These are phyloP conservation scores for Boletus reticuloceps DNA, from an alignment of 768 basidiomycete genomes.

Conservation along the genomic window DNA sequence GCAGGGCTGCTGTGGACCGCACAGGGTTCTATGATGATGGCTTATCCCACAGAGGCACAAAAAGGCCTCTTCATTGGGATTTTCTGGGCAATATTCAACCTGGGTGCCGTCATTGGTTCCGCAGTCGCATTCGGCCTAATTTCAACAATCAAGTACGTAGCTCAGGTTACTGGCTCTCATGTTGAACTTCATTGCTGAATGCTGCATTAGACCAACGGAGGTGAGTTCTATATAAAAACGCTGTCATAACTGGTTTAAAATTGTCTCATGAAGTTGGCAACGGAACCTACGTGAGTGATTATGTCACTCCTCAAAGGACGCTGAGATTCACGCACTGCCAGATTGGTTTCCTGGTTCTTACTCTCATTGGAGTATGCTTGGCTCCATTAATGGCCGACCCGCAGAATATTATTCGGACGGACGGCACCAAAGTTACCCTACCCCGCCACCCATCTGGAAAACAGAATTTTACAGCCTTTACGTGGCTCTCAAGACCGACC, in stretches of 20 bases:
- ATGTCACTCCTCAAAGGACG: background rate
- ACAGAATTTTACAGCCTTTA: slow-evolving; percentile 70
- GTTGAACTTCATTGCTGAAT: background rate
- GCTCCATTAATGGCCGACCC: slow-evolving; percentile 74
- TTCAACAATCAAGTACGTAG: slow-evolving; percentile 54
- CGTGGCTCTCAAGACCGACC: slow-evolving; percentile 66
- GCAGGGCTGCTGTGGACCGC: slow-evolving; percentile 78
- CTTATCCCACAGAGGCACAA: slow-evolving; percentile 76
- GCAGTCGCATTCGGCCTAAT: slow-evolving; percentile 71
- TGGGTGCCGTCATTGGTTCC: slow-evolving; percentile 78
- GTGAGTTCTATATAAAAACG: slow-evolving; percentile 18
- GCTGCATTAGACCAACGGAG: slow-evolving; percentile 23
- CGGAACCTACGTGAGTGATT: slow-evolving; percentile 64
- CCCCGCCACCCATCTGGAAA: slow-evolving; percentile 73
- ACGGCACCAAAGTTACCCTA: slow-evolving; percentile 64
- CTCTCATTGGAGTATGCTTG: slow-evolving; percentile 62
- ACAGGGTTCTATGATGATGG: slow-evolving; percentile 82
- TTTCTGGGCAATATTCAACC: slow-evolving; percentile 84
- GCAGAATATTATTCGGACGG: slow-evolving; percentile 66
- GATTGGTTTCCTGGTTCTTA: slow-evolving; percentile 76
- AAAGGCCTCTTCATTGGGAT: slow-evolving; percentile 77
- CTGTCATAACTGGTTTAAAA: slow-evolving; percentile 1
- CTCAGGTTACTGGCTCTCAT: background rate
- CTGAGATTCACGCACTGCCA: slow-evolving; percentile 25
- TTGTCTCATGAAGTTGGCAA: slow-evolving; percentile 48